phyloP scores from a whole-genome alignment of 225 moss, liverwort and hornwort genomes.

The Antitrichia curtipendula region DNA sequence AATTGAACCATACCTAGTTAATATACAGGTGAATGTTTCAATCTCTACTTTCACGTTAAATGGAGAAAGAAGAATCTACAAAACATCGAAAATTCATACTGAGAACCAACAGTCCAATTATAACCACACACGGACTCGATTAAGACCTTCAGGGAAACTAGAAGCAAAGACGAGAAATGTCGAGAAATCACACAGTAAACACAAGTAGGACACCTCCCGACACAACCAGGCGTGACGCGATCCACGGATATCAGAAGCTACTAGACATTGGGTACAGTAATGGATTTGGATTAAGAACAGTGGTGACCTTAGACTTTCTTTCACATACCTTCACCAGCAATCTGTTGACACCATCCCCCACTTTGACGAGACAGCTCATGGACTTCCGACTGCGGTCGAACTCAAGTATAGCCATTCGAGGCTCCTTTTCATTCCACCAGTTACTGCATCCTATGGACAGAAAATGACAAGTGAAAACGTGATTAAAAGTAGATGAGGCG shows the following conservation, averaged over 20 bases:
- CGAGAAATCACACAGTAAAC: background rate
- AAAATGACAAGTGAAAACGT: background rate
- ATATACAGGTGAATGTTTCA: background rate
- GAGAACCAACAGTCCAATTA: background rate
- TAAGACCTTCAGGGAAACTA: background rate
- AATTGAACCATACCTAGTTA: background rate
- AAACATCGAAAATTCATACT: background rate
- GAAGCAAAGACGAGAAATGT: background rate
- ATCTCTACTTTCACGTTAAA: background rate
- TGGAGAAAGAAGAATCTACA: background rate
- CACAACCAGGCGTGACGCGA: background rate
- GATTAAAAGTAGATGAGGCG: background rate
- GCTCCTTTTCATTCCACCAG: conserved; percentile 47
- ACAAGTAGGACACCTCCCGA: background rate
- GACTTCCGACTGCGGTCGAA: conserved; percentile 90
- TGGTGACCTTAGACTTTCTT: background rate
- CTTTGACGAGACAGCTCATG: conserved; percentile 70
- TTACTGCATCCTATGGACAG: conserved; percentile 54
- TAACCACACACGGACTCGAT: background rate
- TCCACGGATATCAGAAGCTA: background rate
- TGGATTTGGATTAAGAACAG: background rate
- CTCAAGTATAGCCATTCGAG: conserved; percentile 61
- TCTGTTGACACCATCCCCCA: conserved; percentile 38
- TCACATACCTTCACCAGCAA: conserved; percentile 73
- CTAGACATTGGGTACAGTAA: background rate